Conservation (phyloP, 768 basidiomycete genomes). For the Tylopilus sp. region DNA sequence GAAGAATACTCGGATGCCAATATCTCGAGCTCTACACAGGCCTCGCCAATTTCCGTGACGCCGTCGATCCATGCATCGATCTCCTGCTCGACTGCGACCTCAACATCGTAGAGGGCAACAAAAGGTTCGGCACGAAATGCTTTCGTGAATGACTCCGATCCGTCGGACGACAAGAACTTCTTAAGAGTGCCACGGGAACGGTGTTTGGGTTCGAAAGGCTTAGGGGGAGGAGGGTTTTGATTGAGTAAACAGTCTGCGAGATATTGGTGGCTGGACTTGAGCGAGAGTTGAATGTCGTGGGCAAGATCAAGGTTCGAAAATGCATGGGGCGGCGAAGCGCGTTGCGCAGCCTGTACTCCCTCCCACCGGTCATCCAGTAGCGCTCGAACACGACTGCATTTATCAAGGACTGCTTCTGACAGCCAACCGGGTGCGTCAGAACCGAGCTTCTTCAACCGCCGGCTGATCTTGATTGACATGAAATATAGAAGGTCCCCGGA, state of each 20-base stretch:
- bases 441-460: conserved; percentile 11
- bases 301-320: conserved; percentile 21
- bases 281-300: conserved; percentile 33
- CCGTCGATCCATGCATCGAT: conserved; percentile 33
- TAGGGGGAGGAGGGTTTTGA: background rate
- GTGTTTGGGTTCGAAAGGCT: conserved; percentile 2
- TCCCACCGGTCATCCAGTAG: conserved; percentile 35
- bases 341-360: conserved; percentile 24
- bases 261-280: conserved; percentile 28
- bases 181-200: conserved; percentile 3
- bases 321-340: conserved; percentile 7
- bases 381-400: conserved; percentile 40
- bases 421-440: conserved; percentile 23
- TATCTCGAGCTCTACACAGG: conserved; percentile 25
- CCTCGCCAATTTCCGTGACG: conserved; percentile 13
- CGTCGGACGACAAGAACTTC: background rate
- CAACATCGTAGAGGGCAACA: conserved; percentile 36
- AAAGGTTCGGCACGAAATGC: conserved; percentile 5
- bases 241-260: conserved; percentile 21
- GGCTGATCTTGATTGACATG: conserved; percentile 22
- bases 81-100: conserved; percentile 28
- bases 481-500: conserved; percentile 27
- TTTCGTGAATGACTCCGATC: conserved; percentile 6
- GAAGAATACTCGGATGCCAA: conserved; percentile 24
- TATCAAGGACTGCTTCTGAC: conserved; percentile 36